Base-by-base conservation (phyloP, 331 rosid species). In the Saraca asoca region DNA sequence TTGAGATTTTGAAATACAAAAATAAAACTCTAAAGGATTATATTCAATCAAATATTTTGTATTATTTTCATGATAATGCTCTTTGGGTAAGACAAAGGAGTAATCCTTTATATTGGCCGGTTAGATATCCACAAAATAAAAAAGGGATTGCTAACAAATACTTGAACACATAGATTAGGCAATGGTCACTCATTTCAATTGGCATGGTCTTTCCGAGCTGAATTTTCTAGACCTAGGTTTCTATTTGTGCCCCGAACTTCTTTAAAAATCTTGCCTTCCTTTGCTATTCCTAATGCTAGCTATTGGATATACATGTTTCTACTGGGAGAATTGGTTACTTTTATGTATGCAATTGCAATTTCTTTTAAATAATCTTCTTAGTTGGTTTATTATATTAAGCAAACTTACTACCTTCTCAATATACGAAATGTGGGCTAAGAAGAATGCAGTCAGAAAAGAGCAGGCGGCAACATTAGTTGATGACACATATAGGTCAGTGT, bases 401-500 rank as follows among this genome's bases (percentile, higher is more conserved):
- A 31, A 37, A 18, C 5, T 55, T 73, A 8, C 66, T 70, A 16
- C 31, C 37, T 64, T 76, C 48, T 60, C 86, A 94, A 97, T 78
- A 71, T 77, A 85, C 10, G 90, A 79, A 83, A 35, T 76, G 78
- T 82, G 89, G 92, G 66, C 86, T 12, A 94, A 80, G 84, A 94
- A 83, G 85, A 88, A 73, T 79, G 81, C 92, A 75, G 83, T 85
- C 72, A 87, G 79, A 51, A 94, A 85, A 82, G 97, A 86, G 46
- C 89, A 80, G 49, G 92, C 88, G 75, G 97, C 91, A 49, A 90
- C 90, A 65, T 85, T 94, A 58, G 99, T 94, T 51, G 99, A 90
- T 75, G 96, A 90, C 81, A 88, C 85, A 9, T 88, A 81, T 51
- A 94, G 99, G 99, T 90, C 71, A 80, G 97, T 81, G 57, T 69